Evolutionary conservation across 2,329 filamentous ascomycete species (phyloP).

Genomic region (Ramichloridium luteum): DNA sequence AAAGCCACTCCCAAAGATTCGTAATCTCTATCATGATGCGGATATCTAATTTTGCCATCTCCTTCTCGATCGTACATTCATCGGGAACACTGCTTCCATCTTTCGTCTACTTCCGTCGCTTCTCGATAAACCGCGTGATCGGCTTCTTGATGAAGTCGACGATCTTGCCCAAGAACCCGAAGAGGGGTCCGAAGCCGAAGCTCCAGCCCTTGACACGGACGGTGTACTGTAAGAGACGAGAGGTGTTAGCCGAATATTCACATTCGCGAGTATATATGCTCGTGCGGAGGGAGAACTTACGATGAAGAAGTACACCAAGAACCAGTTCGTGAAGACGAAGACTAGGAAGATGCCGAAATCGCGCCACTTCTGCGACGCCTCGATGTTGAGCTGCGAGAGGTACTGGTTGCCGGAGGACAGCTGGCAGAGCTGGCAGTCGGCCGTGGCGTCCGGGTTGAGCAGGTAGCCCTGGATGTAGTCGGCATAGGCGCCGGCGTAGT

Average conservation of each 20-base stretch:
- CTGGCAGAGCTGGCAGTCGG: constrained; percentile 57
- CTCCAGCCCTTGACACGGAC: constrained; percentile 58
- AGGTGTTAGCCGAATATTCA: constrained; percentile 22
- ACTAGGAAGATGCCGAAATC: constrained; percentile 61
- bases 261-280: constrained; percentile 7
- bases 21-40: too few relatives aligned
- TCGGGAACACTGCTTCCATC: too few relatives aligned
- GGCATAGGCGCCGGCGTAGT: constrained; percentile 53
- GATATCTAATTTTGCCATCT: too few relatives aligned
- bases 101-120: constrained; percentile 11
- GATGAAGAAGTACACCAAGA: constrained; percentile 57
- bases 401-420: constrained; percentile 50
- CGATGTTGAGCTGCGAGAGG: constrained; percentile 45
- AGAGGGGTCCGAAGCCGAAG: constrained; percentile 53
- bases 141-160: constrained; percentile 26
- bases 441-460: constrained; percentile 45
- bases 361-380: constrained; percentile 53
- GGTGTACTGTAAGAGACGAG: constrained; percentile 56
- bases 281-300: constrained; percentile 1
- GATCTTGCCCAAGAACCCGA: constrained; percentile 35
- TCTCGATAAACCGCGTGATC: constrained; percentile 17
- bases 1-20: too few relatives aligned
- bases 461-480: constrained; percentile 48
- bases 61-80: too few relatives aligned
- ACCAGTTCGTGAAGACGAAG: constrained; percentile 59